Evolutionary conservation across 768 basidiomycete genomes (phyloP).

Genomic region (Trametes cubensis): DNA sequence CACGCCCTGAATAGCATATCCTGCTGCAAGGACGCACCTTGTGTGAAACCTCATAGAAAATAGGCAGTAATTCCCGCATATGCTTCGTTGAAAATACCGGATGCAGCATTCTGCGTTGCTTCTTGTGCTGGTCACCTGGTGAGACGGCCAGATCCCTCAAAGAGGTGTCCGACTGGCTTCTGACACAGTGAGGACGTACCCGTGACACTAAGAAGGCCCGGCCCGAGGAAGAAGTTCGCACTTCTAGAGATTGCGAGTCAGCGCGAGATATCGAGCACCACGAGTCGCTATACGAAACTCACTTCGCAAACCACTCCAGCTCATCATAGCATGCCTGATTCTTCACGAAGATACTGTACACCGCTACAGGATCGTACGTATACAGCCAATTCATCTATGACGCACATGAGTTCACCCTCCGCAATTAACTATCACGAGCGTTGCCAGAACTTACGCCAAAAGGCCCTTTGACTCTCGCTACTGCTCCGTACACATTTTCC

Average conservation of each 20-base stretch:
- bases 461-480: too few species aligned
- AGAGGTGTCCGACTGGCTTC: neutral
- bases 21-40: too few species aligned
- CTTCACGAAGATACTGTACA: slow-evolving; percentile 3
- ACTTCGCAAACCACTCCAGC: neutral
- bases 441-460: too few species aligned
- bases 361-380: neutral
- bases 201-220: slow-evolving; percentile 14
- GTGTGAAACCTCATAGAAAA: slow-evolving; percentile 46
- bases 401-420: too few species aligned
- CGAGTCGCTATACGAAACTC: neutral
- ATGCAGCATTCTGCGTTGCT: slow-evolving; percentile 49
- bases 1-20: neutral
- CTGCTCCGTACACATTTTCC: too few species aligned
- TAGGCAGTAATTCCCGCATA: slow-evolving; percentile 45
- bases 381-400: slow-evolving; percentile 15
- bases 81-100: slow-evolving; percentile 49
- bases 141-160: neutral
- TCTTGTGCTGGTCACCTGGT: slow-evolving; percentile 44
- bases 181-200: neutral
- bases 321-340: neutral
- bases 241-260: neutral
- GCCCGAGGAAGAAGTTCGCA: slow-evolving; percentile 10
- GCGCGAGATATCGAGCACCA: neutral
- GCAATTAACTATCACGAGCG: too few species aligned